Evolutionary conservation across 129 eudicot genomes (phyloP).

Genomic region (Dittrichia graveolens): DNA sequence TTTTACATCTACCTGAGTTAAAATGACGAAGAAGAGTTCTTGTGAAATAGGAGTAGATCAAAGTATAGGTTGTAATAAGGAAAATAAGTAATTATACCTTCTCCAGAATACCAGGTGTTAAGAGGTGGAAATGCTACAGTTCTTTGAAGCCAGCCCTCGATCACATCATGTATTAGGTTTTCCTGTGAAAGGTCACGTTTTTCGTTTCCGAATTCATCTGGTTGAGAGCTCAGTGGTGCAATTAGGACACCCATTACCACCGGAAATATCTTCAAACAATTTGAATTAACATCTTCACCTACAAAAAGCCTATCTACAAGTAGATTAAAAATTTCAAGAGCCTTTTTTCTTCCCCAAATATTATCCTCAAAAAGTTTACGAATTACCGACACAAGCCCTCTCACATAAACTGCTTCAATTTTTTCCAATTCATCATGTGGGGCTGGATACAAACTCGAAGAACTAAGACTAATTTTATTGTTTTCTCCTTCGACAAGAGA

Average conservation of each 20-base stretch:
- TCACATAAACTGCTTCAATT: conserved; percentile 63
- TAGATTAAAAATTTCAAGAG: conserved; percentile 49
- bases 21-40: too few relatives aligned
- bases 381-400: conserved; percentile 66
- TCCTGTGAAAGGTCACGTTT: conserved; percentile 34
- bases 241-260: conserved; percentile 61
- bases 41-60: too few relatives aligned
- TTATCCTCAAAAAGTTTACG: conserved; percentile 48
- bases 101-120: conserved; percentile 66
- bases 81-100: conserved; percentile 36
- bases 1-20: too few relatives aligned
- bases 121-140: conserved; percentile 59
- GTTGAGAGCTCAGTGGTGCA: conserved; percentile 40
- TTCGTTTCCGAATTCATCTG: conserved; percentile 27
- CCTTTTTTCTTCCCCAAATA: conserved; percentile 74
- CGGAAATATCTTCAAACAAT: conserved; percentile 73
- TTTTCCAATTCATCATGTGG: conserved; percentile 58
- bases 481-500: conserved; percentile 68
- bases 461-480: conserved; percentile 46
- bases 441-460: conserved; percentile 45
- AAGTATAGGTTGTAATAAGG: too few relatives aligned
- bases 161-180: conserved; percentile 38
- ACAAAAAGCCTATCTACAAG: conserved; percentile 61
- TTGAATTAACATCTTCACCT: conserved; percentile 58
- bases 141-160: conserved; percentile 70